A percentile compares a stretch with the other conserved stretches of the same genome.
Evolutionary conservation across 768 basidiomycete species (phyloP).

Genomic region (Boletus sensibilis): DNA sequence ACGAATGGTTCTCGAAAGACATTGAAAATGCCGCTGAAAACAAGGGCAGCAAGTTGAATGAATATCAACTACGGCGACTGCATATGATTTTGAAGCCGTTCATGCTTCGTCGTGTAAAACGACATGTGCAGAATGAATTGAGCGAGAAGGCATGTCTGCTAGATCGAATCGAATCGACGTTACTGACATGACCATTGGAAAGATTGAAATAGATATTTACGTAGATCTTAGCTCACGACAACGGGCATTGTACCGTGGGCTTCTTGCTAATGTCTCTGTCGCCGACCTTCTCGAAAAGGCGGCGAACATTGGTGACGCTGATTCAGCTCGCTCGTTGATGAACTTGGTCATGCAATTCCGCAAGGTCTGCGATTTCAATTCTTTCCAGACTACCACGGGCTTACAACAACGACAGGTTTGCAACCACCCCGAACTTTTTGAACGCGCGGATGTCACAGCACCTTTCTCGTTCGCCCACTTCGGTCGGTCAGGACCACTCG

Average conservation of each 20-base stretch:
- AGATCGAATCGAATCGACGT: slow-evolving; percentile 60
- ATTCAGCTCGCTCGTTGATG: slow-evolving; percentile 93
- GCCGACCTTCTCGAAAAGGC: slow-evolving; percentile 93
- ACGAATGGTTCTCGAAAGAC: slow-evolving; percentile 99
- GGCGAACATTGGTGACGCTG: slow-evolving; percentile 84
- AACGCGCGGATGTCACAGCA: slow-evolving; percentile 92
- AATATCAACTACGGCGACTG: slow-evolving; percentile 89
- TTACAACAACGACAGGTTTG: slow-evolving; percentile 61
- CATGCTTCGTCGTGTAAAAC: slow-evolving; percentile 96
- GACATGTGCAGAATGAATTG: slow-evolving; percentile 98
- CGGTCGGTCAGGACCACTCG: slow-evolving; percentile 76
- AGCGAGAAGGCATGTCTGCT: slow-evolving; percentile 81
- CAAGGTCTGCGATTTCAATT: slow-evolving; percentile 54
- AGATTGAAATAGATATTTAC: slow-evolving; percentile 97
- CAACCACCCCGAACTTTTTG: slow-evolving; percentile 98
- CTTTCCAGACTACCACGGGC: slow-evolving; percentile 1
- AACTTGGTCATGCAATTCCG: slow-evolving; percentile 99
- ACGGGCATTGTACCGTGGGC: slow-evolving; percentile 81
- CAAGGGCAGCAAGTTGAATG: slow-evolving; percentile 87
- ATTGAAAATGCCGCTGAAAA: slow-evolving; percentile 95
- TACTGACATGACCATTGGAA: slow-evolving; percentile 68
- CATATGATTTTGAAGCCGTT: slow-evolving; percentile 99
- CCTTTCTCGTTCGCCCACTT: slow-evolving; percentile 89
- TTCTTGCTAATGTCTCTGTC: slow-evolving; percentile 92
- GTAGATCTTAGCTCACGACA: slow-evolving; percentile 94